Conservation (phyloP, 306 rosid species). For the Psophocarpus tetragonolobus region DNA sequence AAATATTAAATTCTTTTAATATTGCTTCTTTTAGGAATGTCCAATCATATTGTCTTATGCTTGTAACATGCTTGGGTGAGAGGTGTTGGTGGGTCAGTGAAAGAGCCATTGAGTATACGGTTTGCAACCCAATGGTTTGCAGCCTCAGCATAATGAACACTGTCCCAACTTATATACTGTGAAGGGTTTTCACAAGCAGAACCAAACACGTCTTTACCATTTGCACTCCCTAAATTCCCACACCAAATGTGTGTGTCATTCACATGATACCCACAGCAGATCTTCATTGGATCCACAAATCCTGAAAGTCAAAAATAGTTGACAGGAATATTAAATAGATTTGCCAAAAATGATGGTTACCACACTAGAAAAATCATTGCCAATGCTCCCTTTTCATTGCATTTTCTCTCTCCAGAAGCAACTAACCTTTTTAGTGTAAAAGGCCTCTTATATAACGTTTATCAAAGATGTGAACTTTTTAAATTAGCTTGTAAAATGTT, state of each 20-base stretch:
- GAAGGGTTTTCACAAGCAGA: slow-evolving; percentile 70
- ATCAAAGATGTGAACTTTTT: too few species aligned
- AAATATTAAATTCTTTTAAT: too few species aligned
- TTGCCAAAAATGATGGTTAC: neutral
- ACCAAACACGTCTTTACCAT: slow-evolving; percentile 67
- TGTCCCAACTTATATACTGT: slow-evolving; percentile 72
- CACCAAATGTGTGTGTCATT: slow-evolving; percentile 81
- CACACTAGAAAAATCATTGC: neutral
- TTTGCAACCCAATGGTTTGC: slow-evolving; percentile 79
- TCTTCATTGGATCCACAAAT: slow-evolving; percentile 68
- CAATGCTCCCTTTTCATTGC: neutral
- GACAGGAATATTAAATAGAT: neutral
- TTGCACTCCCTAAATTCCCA: slow-evolving; percentile 54
- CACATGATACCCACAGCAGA: slow-evolving; percentile 93
- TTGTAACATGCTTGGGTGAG: slow-evolving; percentile 70
- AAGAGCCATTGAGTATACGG: slow-evolving; percentile 65
- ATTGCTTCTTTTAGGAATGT: slow-evolving; percentile 3
- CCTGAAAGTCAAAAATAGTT: slow-evolving; percentile 45
- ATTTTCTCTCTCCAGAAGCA: neutral
- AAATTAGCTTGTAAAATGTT: too few species aligned
- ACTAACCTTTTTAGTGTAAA: neutral
- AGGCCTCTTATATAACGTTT: too few species aligned
- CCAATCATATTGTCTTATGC: slow-evolving; percentile 19
- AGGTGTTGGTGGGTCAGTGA: slow-evolving; percentile 65
- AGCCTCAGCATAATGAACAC: slow-evolving; percentile 89